Base-by-base conservation (phyloP, 768 basidiomycete species). In the Hortiboletus flavorubellus region DNA sequence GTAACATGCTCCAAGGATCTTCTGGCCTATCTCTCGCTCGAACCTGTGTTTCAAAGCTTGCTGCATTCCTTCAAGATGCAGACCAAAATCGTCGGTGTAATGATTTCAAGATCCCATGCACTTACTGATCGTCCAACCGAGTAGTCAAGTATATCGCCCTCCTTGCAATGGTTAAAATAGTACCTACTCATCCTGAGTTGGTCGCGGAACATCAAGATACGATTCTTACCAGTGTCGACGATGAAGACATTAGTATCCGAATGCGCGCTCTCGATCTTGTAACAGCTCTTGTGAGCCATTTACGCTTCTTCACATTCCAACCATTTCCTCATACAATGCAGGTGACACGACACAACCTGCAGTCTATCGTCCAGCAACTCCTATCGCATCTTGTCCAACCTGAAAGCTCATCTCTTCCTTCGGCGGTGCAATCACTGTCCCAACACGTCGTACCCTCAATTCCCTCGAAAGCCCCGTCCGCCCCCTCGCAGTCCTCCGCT, bases 121-220 rank as follows among this genome's bases (percentile, higher is more conserved):
- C 33, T 55, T 49, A 59, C 60, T 70, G 51, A 53, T 60, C 47
- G 41, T 50, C 51, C 58, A 51, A 51, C 52, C 46, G 62, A 62
- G n/a, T 64, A 99, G 96, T 99, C 70, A 94, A 96, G 69, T 99
- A 98, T 68, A 98, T 99, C 57, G 90, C 97, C 0, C 79, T 99
- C 31, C 79, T 97, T 42, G 96, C 97, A 2, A 82, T 99, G 82
- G 89, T 88, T 52, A 96, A 97, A 74, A 98, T 99, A 63, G 93
- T 95, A 1, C 94, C 93, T 1, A 84, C 89, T 7, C 90, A 97
- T 67, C 89, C 93, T 1, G 81, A 93, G 62, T 81, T 99, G 49
- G 82, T 98, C 12, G 88, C 90, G 8, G 87, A 92, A 64, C 91
- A 99, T 70, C 92, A 97, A 64, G 89, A 92, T 56, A 91, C 87